These are phyloP conservation scores for Evernia prunastri DNA, from an alignment of 495 filamentous ascomycete genomes.

Conservation along the genomic window DNA sequence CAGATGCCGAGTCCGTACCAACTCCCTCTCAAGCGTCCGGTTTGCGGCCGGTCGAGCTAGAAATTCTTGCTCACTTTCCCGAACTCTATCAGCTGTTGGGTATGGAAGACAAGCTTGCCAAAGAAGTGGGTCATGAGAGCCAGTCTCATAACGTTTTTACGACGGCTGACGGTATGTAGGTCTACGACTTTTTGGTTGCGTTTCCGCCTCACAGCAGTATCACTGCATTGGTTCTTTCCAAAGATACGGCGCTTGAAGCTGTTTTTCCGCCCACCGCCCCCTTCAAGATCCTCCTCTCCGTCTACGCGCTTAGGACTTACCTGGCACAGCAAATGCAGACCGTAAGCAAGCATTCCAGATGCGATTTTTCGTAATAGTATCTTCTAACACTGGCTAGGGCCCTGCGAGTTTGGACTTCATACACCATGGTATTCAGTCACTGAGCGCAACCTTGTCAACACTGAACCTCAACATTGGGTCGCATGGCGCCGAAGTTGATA, in stretches of 20 bases:
- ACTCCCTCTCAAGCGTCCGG: slow-evolving; percentile 31
- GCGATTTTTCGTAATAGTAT: background rate
- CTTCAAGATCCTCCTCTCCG: slow-evolving; percentile 67
- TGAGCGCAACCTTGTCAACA: slow-evolving; percentile 38
- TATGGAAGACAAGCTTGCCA: slow-evolving; percentile 65
- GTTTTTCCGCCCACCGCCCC: slow-evolving; percentile 65
- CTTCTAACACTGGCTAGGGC: slow-evolving; percentile 26
- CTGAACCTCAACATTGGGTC: slow-evolving; percentile 14
- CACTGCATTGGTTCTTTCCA: slow-evolving; percentile 50
- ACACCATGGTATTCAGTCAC: slow-evolving; percentile 38
- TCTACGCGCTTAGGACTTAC: slow-evolving; percentile 53
- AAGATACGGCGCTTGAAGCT: slow-evolving; percentile 44
- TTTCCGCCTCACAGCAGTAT: slow-evolving; percentile 65
- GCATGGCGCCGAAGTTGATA: slow-evolving; percentile 19
- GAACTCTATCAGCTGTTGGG: slow-evolving; percentile 76
- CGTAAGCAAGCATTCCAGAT: slow-evolving; percentile 28
- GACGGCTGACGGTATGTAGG: slow-evolving; percentile 39
- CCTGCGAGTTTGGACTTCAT: slow-evolving; percentile 37
- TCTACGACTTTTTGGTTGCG: slow-evolving; percentile 64
- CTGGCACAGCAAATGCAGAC: slow-evolving; percentile 38
- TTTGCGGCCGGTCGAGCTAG: slow-evolving; percentile 55
- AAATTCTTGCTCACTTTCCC: slow-evolving; percentile 78
- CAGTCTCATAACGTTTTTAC: slow-evolving; percentile 1
- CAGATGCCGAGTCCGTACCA: slow-evolving; percentile 34
- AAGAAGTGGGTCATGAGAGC: slow-evolving; percentile 44